A percentile compares a stretch with the other conserved stretches of the same genome.
Conservation (phyloP, 2,329 filamentous ascomycete species). For the Aspergillus terreus region DNA sequence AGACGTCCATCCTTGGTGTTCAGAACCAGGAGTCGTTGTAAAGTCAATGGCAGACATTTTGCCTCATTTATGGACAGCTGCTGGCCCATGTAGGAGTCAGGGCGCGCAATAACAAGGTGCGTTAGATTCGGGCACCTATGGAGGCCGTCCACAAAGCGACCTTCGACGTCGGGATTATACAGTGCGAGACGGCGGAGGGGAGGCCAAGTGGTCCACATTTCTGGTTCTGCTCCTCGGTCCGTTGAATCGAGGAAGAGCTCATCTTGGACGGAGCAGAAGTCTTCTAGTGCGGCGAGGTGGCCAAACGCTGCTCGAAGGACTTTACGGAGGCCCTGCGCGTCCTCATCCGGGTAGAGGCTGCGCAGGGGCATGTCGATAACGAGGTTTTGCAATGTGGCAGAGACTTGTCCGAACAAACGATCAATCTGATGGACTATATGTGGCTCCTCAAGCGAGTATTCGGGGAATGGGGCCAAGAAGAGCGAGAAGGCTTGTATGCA, state of each 20-base stretch:
- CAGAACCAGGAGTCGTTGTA: neutral
- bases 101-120: conserved; percentile 11
- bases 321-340: conserved; percentile 4
- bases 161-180: conserved; percentile 10
- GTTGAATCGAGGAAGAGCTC: conserved; percentile 10
- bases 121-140: conserved; percentile 9
- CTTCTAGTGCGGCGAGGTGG: conserved; percentile 9
- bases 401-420: conserved; percentile 1
- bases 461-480: conserved; percentile 10
- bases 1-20: neutral
- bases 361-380: conserved; percentile 14
- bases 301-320: conserved; percentile 9
- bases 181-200: conserved; percentile 9
- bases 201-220: conserved; percentile 13
- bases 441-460: conserved; percentile 4
- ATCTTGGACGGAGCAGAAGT: conserved; percentile 12
- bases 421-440: conserved; percentile 5
- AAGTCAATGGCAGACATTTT: neutral
- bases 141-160: conserved; percentile 7
- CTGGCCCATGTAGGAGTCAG: conserved; percentile 4
- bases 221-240: conserved; percentile 3
- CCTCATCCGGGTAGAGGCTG: conserved; percentile 8
- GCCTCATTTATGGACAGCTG: neutral
- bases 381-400: conserved; percentile 3
- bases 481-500: neutral